These are phyloP conservation scores for Monilinia vaccinii-corymbosi DNA, from an alignment of 2,329 filamentous ascomycete species.

Conservation along the genomic window DNA sequence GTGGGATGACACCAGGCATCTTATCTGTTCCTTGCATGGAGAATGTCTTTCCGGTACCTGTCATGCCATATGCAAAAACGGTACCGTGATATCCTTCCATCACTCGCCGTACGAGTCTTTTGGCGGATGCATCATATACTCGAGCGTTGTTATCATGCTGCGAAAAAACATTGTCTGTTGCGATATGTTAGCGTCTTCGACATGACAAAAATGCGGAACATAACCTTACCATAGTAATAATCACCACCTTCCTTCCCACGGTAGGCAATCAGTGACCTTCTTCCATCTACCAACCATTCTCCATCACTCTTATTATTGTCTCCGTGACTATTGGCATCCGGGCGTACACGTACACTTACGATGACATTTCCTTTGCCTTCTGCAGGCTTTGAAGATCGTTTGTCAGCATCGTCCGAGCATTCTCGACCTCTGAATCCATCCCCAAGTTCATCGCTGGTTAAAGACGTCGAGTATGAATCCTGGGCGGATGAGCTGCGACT, in stretches of 20 bases:
- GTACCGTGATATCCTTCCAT: conserved; percentile 99
- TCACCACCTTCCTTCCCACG: conserved; percentile 84
- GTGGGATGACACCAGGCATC: conserved; percentile 89
- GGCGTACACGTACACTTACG: conserved; percentile 88
- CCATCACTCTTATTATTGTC: conserved; percentile 54
- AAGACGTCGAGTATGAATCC: conserved; percentile 84
- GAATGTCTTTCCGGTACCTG: conserved; percentile 96
- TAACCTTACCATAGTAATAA: conserved; percentile 71
- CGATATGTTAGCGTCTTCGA: conserved; percentile 22
- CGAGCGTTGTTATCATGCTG: conserved; percentile 88
- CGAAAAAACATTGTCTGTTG: conserved; percentile 86
- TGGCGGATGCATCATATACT: conserved; percentile 90
- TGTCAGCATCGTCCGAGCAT: conserved; percentile 19
- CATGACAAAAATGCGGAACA: background rate
- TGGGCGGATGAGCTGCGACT: conserved; percentile 89
- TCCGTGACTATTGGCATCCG: conserved; percentile 60
- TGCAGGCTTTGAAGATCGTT: conserved; percentile 38
- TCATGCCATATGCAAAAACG: conserved; percentile 98
- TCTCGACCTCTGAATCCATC: conserved; percentile 39
- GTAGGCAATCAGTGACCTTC: conserved; percentile 73
- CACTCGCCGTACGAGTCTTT: conserved; percentile 85
- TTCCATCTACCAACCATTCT: conserved; percentile 88
- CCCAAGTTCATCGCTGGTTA: conserved; percentile 71
- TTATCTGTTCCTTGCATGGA: conserved; percentile 98
- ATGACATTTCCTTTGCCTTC: conserved; percentile 91